These are phyloP conservation scores for Globisporangium nagaii DNA, from an alignment of 352 stramenopile genomes.

Conservation along the genomic window DNA sequence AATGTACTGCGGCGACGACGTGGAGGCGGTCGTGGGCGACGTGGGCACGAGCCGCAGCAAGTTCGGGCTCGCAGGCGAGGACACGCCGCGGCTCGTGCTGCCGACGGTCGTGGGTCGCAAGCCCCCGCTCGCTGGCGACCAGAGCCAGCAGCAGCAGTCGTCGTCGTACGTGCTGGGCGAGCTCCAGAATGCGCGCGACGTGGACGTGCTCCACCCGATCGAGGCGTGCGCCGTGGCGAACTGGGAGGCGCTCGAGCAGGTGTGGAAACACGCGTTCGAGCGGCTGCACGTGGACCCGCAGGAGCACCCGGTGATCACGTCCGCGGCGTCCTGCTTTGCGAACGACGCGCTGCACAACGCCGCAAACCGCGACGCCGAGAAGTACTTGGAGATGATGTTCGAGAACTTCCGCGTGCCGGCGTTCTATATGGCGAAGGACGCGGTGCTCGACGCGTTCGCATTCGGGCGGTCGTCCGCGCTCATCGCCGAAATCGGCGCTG, in stretches of 20 bases:
- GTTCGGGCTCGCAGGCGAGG: constrained; percentile 94
- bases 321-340: constrained; percentile 64
- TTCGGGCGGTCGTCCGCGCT: constrained; percentile 85
- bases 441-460: constrained; percentile 88
- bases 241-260: constrained; percentile 84
- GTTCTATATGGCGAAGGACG: constrained; percentile 89
- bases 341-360: constrained; percentile 60
- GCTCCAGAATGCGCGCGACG: constrained; percentile 44
- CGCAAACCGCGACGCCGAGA: constrained; percentile 51
- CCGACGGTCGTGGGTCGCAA: constrained; percentile 61
- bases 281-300: constrained; percentile 58
- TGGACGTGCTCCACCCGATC: constrained; percentile 54
- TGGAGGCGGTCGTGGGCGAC: constrained; percentile 93
- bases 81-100: constrained; percentile 88
- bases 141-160: neutral
- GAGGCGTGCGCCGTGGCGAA: constrained; percentile 56
- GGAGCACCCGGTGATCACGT: constrained; percentile 76
- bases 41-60: constrained; percentile 88
- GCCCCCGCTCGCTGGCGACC: neutral
- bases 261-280: constrained; percentile 78
- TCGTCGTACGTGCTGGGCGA: constrained; percentile 41
- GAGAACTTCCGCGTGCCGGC: constrained; percentile 87
- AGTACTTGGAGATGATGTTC: constrained; percentile 91
- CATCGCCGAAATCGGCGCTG: constrained; percentile 86
- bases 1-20: constrained; percentile 97